Evolutionary conservation across 345 rosid species (phyloP), one percentile per base, ranked within the genome.

Genomic region (Brassica cretica): DNA sequence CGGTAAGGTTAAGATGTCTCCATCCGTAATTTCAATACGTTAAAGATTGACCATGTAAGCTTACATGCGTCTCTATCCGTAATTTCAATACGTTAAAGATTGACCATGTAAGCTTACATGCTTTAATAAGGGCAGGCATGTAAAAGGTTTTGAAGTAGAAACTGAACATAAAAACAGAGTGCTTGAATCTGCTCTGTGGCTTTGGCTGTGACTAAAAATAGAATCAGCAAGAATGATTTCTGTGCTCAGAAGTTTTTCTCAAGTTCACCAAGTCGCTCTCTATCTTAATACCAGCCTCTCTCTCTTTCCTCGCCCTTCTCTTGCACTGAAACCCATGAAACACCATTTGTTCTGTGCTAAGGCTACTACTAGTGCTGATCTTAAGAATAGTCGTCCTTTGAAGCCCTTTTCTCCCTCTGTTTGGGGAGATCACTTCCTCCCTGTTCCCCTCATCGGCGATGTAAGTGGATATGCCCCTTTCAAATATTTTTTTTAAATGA

Each of bases 371-470:
- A 8, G 70, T 21, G 51, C 49, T 64, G 72, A 77, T 70, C 75
- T 63, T 64, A 75, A 77, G 29, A 64, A 21, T 15, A 63, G 19
- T 15, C 75, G 80, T 63, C 71, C 75, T 6, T 63, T 5, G 70
- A 2, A 16, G 10, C 8, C 44, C 5, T 70, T 77, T 70, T 1
- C 65, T 62, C 80, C 80, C 14, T 32, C 80, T 16, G 2, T 63
- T 24, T 64, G 51, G 69, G 75, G 70, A 51, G 75, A 70, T 70
- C 71, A 64, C 11, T 56, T 70, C 71, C 55, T 70, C 64, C 32
- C 70, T 51, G 27, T 12, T 63, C 55, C 70, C 25, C 2, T 21
- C 39, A 39, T 60, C 9, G 8, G 15, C 3, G 15, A 9, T 29
- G 63, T 69, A 69, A 56, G 32, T 56, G 9, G 14, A 70, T 56